Evolutionary conservation across 2,329 filamentous ascomycete genomes (phyloP), one percentile per base, ranked within the genome.

Genomic region (Orbilia blumenaviensis): DNA sequence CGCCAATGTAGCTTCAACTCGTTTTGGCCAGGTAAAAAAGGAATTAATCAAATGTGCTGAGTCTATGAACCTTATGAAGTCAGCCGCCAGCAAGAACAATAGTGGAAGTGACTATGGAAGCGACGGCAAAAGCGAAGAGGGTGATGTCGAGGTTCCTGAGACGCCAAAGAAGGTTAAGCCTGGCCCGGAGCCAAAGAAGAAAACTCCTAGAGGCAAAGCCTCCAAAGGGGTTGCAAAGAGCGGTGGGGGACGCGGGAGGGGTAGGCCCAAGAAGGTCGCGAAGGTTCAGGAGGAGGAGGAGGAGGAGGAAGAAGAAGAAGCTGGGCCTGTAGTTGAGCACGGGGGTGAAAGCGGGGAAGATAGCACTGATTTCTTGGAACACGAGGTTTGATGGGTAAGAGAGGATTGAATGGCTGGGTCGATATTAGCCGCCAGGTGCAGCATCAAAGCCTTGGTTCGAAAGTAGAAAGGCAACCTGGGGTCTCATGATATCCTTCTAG

Each of bases 1-100:
- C 16, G 25, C 63, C 3, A 75, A 27, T 25, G 25, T 44, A 18
- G 71, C 71, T 1, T 58, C 63, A 5, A 36, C 41, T 12, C 44
- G 71, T 12, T 75, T 56, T 44, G 46, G 71, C 7, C 71, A 75
- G 23, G 71, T 68, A 16, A 75, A 68, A 27, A 75, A 75, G n/a
- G 71, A 75, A 25, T 56, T 75, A 3, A 38, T 67, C 16, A 48
- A 75, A 18, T 75, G 71, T 36, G 54, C 56, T 44, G 63, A 36
- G 38, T 48, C 54, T 9, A 44, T 54, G 54, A 44, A 27, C 18
- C 12, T 66, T 8, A 48, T 18, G 7, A 32, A 42, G 5, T 23
- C 7, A 8, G 16, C 16, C 8, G 21, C 23, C 5, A 25, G 14
- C 23, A 54, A 14, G 12, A 21, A 25, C 18, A 18, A 14, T 8